These are phyloP conservation scores for Diplogelasinospora grovesii DNA, from an alignment of 495 filamentous ascomycete species.

Conservation along the genomic window DNA sequence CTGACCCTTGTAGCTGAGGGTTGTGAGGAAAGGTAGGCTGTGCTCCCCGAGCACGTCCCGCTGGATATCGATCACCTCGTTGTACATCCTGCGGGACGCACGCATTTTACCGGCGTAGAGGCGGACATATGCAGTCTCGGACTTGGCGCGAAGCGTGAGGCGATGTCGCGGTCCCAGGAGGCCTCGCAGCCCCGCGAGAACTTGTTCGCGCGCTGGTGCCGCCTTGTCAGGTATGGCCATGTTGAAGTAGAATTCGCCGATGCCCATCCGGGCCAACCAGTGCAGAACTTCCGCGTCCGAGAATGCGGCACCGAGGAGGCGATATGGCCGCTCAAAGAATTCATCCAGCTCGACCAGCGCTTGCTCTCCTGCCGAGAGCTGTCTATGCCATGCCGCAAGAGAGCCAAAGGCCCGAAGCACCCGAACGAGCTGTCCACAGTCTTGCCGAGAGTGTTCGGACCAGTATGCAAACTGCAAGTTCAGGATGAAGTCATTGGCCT, in stretches of 20 bases:
- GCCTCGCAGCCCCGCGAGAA: background rate
- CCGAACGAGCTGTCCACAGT: background rate
- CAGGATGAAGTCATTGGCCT: background rate
- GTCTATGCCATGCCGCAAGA: background rate
- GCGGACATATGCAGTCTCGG: background rate
- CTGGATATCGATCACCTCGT: conserved; percentile 1
- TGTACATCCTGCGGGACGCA: background rate
- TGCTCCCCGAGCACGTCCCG: background rate
- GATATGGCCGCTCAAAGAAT: background rate
- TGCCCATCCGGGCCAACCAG: conserved; percentile 4
- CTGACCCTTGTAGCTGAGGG: conserved; percentile 3
- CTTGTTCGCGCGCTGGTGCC: background rate
- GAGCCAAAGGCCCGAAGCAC: background rate
- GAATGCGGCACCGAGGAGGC: background rate
- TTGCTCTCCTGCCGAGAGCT: background rate
- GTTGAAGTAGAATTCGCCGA: conserved; percentile 5
- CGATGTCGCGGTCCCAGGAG: conserved; percentile 3
- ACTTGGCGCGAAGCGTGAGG: conserved; percentile 4
- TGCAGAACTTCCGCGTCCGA: background rate
- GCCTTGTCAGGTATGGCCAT: background rate
- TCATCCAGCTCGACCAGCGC: background rate
- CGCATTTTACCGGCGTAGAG: background rate
- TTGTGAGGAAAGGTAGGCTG: background rate
- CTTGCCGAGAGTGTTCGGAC: background rate
- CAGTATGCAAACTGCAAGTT: conserved; percentile 1